Base-by-base conservation (phyloP, 306 rosid species). In the Carpinus fangiana region DNA sequence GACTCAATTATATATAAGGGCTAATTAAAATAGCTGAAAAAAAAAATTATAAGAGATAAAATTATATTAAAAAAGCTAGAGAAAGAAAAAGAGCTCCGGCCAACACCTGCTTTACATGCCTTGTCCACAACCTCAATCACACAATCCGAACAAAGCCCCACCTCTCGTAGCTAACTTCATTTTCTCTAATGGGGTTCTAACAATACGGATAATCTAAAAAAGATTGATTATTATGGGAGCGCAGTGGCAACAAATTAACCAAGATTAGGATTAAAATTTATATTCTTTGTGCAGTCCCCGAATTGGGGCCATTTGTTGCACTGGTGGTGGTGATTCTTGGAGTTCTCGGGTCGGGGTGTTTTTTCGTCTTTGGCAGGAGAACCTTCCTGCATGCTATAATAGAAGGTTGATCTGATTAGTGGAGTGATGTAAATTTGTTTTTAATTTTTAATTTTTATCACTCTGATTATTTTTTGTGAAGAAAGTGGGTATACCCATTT, bases 281-380 rank as follows among this genome's bases (percentile, higher is more conserved):
- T 85, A 92, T 95, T 95, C 91, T 94, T 91, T 87, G 90, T 92
- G 97, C 93, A 84, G 93, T 88, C 97, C 96, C 87, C 80, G 80
- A 83, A 91, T 86, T 95, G 79, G 90, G 92, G 97, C 83, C 80
- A 28, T 80, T 68, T 83, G 93, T 89, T 83, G 93, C 90, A 86
- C 81, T 45, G 84, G 87, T 78, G 93, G 87, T 78, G 93, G 88
- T 87, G 89, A 80, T 86, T 90, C 89, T 83, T 88, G 79, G 82
- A 92, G 92, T 86, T 89, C 90, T 86, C 79, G 21, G 85, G 88
- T 91, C 84, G 79, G 82, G 94, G 96, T 70, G 78, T 90, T 92
- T 92, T 90, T 89, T 87, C 78, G 73, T 85, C 93, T 85, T 84
- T 75, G 92, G 92, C 77, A 28, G 91, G 86, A 71, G 90, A 89